Evolutionary conservation across 1,284 basidiomycete species (phyloP).

Genomic region (Lentinus polychrous): DNA sequence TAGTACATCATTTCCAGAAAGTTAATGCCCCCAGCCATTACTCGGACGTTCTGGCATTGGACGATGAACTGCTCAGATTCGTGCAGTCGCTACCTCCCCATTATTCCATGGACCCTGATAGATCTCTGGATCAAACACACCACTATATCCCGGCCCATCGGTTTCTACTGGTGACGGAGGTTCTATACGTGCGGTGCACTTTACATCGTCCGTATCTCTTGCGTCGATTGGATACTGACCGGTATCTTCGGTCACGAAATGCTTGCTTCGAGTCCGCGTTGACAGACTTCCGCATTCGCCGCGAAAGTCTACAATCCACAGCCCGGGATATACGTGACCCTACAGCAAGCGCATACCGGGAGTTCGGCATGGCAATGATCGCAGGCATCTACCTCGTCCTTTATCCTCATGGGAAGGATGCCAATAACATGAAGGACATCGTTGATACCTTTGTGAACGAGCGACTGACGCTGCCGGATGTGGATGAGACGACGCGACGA

Average conservation of each 20-base stretch:
- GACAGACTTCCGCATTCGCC: constrained; percentile 68
- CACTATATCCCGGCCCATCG: constrained; percentile 68
- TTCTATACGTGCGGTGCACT: constrained; percentile 73
- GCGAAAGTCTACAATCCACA: constrained; percentile 53
- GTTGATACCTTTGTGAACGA: constrained; percentile 72
- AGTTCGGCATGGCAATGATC: constrained; percentile 83
- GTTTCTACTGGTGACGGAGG: constrained; percentile 74
- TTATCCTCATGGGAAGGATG: constrained; percentile 64
- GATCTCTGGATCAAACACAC: constrained; percentile 61
- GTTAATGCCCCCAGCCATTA: constrained; percentile 80
- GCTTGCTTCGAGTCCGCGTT: constrained; percentile 79
- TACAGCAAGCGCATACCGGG: constrained; percentile 73
- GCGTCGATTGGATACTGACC: constrained; percentile 64
- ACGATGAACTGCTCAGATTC: constrained; percentile 82
- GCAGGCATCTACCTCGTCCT: constrained; percentile 78
- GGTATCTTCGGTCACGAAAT: constrained; percentile 65
- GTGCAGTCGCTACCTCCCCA: constrained; percentile 72
- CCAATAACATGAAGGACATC: constrained; percentile 66
- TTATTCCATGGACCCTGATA: constrained; percentile 73
- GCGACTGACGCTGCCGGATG: constrained; percentile 58
- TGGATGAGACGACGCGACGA: constrained; percentile 74
- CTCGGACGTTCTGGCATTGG: constrained; percentile 76
- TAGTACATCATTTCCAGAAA: constrained; percentile 94
- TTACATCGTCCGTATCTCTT: constrained; percentile 75
- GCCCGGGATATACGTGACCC: constrained; percentile 58